These are phyloP conservation scores for Amaranthus tricolor DNA, from an alignment of 179 eudicot species.

Conservation along the genomic window DNA sequence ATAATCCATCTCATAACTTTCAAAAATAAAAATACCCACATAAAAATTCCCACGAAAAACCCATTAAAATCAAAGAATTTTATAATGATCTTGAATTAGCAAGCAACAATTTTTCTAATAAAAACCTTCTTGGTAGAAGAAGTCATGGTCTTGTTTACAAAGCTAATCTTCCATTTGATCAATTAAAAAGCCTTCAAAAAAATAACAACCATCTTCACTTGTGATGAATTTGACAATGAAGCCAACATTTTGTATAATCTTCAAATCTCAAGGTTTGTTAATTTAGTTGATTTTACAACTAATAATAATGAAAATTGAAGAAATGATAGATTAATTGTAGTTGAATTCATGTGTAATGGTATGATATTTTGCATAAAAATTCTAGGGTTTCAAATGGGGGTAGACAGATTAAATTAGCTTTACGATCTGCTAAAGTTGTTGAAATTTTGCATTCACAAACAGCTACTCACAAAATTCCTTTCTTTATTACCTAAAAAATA, in stretches of 20 bases:
- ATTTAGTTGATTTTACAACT: slow-evolving; percentile 66
- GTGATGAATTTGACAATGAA: slow-evolving; percentile 73
- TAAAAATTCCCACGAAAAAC: slow-evolving; percentile 29
- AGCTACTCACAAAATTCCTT: too few relatives aligned
- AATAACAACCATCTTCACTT: slow-evolving; percentile 19
- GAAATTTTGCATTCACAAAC: slow-evolving; percentile 58
- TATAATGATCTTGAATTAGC: slow-evolving; percentile 69
- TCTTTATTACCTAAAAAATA: too few relatives aligned
- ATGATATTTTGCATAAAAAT: slow-evolving; percentile 60
- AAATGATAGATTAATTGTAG: slow-evolving; percentile 58
- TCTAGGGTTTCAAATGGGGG: slow-evolving; percentile 66
- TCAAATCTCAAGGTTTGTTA: slow-evolving; percentile 69
- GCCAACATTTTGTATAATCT: slow-evolving; percentile 58
- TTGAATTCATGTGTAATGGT: slow-evolving; percentile 92
- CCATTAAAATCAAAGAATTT: slow-evolving; percentile 55
- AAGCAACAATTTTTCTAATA: slow-evolving; percentile 64
- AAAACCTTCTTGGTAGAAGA: slow-evolving; percentile 74
- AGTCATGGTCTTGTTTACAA: slow-evolving; percentile 94
- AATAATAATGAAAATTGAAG: slow-evolving; percentile 15
- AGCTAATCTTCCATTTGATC: slow-evolving; percentile 67
- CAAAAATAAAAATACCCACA: slow-evolving; percentile 12
- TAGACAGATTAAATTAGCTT: slow-evolving; percentile 54
- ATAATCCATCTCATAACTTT: slow-evolving; percentile 22
- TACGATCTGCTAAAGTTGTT: slow-evolving; percentile 64
- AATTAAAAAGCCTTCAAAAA: slow-evolving; percentile 65